Evolutionary conservation across 2,329 filamentous ascomycete species (phyloP), one percentile per base, ranked within the genome.

Genomic region (Rhytidhysteron rufulum): DNA sequence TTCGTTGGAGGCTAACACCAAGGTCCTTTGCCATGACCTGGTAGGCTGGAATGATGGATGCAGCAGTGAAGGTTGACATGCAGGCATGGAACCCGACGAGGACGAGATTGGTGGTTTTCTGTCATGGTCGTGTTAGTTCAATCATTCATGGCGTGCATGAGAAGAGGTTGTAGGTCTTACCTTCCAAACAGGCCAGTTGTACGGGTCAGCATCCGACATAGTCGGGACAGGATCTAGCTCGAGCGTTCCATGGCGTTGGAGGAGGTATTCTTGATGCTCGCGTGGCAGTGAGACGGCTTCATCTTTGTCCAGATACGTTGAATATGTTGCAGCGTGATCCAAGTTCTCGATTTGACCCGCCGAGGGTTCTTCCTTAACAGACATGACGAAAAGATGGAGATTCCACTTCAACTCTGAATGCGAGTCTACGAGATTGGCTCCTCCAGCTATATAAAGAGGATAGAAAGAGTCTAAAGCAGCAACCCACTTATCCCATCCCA

Each of bases 41-140:
- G 50, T 74, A 81, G 4, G 75, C 77, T 2, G 73, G 71, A 43
- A 77, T 74, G 46, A 80, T 78, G 4, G 69, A 60, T 0, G 75
- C 68, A 0, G 77, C 74, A 1, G 68, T 75, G 47, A 80, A 79
- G 1, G 74, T 76, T 32, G 70, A 68, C 72, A 80, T 80, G 58
- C 73, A 73, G 20, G 75, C 73, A 41, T 80, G 75, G 50, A 78
- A 77, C 0, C 75, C 73, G 13, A 82, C 75, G 8, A 80, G 67
- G 9, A 70, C 41, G 1, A 82, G 60, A 42, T 80, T 78, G 39
- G 63, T 41, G 1, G 66, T 55, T 70, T 79, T 80, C 73, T 77
- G 43, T 21, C 22, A n/a, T 4, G 6, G 32, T 33, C 40, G 51
- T 27, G 22, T 19, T 13, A 24, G 16, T 10, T 29, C 19, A 8